These are phyloP conservation scores for Mycena metata DNA, from an alignment of 768 basidiomycete genomes.

Conservation along the genomic window DNA sequence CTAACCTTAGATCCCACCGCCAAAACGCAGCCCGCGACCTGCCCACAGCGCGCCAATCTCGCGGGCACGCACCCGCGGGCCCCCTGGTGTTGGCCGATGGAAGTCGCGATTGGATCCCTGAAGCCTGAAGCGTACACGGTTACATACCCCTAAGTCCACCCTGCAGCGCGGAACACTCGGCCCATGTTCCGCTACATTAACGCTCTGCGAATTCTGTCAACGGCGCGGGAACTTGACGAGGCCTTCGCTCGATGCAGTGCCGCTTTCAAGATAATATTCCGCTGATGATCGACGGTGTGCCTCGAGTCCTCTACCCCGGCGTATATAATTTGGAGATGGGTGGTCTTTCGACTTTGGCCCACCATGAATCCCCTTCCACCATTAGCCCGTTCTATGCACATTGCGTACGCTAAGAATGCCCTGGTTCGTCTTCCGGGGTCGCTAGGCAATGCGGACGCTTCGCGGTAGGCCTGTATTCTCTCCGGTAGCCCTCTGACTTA, in stretches of 20 bases:
- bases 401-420: constrained; percentile 75
- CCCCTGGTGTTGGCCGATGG: constrained; percentile 9
- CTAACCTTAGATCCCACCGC: constrained; percentile 19
- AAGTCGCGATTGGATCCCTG: constrained; percentile 22
- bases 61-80: constrained; percentile 1
- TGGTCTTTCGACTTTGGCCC: background rate
- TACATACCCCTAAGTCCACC: constrained; percentile 12
- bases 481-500: no score
- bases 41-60: constrained; percentile 4
- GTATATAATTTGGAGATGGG: background rate
- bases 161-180: constrained; percentile 14
- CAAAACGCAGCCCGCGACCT: background rate
- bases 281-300: constrained; percentile 34
- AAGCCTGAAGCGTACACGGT: constrained; percentile 28
- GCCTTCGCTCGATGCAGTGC: constrained; percentile 24
- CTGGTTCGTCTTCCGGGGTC: constrained; percentile 79
- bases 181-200: constrained; percentile 19
- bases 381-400: constrained; percentile 67
- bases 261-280: constrained; percentile 8
- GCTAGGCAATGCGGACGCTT: constrained; percentile 78
- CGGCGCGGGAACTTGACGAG: constrained; percentile 8
- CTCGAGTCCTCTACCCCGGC: background rate
- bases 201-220: constrained; percentile 19
- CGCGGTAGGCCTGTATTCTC: constrained; percentile 61
- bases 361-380: constrained; percentile 33